These are phyloP conservation scores for Aureobasidium sp. DNA, from an alignment of 2,329 filamentous ascomycete genomes.

Conservation along the genomic window DNA sequence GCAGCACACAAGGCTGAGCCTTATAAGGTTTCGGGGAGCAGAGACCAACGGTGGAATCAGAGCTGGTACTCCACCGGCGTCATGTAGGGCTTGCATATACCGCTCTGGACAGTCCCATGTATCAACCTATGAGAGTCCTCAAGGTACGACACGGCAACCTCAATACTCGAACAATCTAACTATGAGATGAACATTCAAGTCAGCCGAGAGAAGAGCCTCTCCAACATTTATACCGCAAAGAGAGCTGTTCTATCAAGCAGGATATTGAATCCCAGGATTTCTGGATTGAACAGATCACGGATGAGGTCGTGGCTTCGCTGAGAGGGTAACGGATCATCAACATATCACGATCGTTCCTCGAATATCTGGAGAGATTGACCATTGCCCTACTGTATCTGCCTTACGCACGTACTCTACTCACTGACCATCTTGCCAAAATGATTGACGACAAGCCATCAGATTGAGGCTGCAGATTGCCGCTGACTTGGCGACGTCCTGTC, in stretches of 20 bases:
- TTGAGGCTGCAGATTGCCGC: conserved; percentile 8
- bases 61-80: neutral
- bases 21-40: conserved; percentile 11
- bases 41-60: conserved; percentile 1
- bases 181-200: neutral
- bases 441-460: conserved; percentile 3
- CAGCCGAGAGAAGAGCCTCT: neutral
- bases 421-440: neutral
- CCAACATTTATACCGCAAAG: neutral
- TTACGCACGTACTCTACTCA: conserved; percentile 1
- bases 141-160: neutral
- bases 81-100: conserved; percentile 4
- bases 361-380: neutral
- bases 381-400: neutral
- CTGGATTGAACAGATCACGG: neutral
- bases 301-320: neutral
- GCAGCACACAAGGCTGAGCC: conserved; percentile 3
- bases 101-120: neutral
- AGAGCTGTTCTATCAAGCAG: neutral
- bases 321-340: neutral
- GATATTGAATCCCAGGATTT: neutral
- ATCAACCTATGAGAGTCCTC: neutral
- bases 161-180: neutral
- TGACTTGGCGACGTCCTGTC: neutral
- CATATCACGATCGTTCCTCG: neutral